Conservation (phyloP, 495 filamentous ascomycete genomes). For the Lasiosphaeria ovina region DNA sequence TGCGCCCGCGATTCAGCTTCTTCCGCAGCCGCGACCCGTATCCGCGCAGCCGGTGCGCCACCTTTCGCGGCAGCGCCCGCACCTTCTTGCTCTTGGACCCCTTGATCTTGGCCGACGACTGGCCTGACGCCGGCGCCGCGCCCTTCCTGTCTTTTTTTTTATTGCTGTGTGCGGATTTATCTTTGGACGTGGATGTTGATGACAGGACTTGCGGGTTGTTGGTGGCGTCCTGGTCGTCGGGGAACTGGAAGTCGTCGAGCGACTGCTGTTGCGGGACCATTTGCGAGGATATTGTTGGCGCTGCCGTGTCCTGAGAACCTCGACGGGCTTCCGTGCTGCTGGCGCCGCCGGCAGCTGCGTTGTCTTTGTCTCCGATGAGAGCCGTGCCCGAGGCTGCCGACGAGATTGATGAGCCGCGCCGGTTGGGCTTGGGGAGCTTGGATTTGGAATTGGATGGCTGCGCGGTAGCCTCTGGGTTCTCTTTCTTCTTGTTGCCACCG, state of each 20-base stretch:
- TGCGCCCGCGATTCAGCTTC: neutral
- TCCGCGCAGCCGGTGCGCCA: neutral
- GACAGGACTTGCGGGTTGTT: neutral
- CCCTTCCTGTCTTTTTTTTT: neutral
- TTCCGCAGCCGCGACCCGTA: neutral
- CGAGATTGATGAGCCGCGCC: neutral
- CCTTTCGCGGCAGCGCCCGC: neutral
- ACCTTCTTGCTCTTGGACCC: neutral
- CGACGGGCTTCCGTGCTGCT: neutral
- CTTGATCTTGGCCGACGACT: neutral
- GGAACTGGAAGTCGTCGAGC: constrained; percentile 4
- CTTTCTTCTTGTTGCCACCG: no score
- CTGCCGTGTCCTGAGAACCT: neutral
- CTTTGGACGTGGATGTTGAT: neutral
- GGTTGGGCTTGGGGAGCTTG: neutral
- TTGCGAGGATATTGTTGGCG: neutral
- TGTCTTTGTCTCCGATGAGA: neutral
- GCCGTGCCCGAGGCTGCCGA: neutral
- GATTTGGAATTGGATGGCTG: neutral
- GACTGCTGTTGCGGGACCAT: neutral
- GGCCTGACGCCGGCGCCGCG: neutral
- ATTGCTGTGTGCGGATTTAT: neutral
- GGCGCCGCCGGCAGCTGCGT: neutral
- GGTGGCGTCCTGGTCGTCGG: neutral
- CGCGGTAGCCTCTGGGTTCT: neutral